Evolutionary conservation across 2,329 filamentous ascomycete species (phyloP).

Genomic region (Alternaria triticimaculans): DNA sequence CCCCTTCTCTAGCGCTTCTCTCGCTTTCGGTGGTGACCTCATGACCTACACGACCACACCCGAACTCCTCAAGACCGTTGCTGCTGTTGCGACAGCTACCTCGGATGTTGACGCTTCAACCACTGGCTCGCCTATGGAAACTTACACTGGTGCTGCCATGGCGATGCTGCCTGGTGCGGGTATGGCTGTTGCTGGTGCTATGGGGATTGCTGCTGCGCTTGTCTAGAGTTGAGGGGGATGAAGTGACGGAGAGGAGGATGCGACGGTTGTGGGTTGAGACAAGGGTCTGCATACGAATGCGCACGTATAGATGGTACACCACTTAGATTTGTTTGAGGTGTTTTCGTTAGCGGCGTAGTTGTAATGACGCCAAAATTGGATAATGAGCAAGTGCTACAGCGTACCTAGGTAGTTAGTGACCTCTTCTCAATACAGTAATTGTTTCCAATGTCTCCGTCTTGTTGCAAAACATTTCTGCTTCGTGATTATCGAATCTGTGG

Average conservation of each 20-base stretch:
- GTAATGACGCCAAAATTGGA: accelerated
- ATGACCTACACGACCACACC: constrained; percentile 35
- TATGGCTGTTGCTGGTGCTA: not conserved
- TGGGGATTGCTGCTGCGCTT: constrained; percentile 3
- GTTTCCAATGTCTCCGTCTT: not conserved
- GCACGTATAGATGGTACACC: not conserved
- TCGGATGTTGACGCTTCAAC: constrained; percentile 2
- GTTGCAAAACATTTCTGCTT: not conserved
- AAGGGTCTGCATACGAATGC: not conserved
- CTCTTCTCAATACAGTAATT: not conserved
- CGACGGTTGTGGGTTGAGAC: not conserved
- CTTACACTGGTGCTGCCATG: constrained; percentile 1
- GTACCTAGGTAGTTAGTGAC: not conserved
- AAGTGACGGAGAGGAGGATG: not conserved
- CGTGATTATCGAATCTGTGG: not conserved
- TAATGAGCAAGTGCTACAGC: not conserved
- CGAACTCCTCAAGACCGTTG: constrained; percentile 31
- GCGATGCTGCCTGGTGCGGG: not conserved
- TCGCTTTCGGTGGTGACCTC: constrained; percentile 28
- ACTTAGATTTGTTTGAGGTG: not conserved
- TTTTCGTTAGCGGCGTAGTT: not conserved
- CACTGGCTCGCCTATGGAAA: not conserved
- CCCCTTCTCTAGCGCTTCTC: constrained; percentile 21
- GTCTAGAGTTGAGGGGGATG: not conserved
- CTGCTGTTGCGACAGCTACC: constrained; percentile 24